phyloP scores from a whole-genome alignment of 148 eudicot species.

The Silene latifolia region DNA sequence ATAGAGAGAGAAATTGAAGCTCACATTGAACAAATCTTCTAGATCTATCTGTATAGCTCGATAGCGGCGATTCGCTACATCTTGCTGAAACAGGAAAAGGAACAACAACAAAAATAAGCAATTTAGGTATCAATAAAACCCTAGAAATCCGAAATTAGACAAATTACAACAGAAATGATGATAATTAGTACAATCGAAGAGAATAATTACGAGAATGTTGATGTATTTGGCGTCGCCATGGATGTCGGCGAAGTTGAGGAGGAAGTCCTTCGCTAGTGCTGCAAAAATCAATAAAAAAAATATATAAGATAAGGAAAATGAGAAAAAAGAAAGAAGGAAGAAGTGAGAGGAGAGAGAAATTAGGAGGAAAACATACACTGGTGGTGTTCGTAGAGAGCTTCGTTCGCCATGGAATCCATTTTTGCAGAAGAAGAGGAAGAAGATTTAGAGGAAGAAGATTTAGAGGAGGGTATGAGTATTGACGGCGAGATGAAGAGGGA shows the following conservation, averaged over 20 bases:
- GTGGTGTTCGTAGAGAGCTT: slow-evolving; percentile 58
- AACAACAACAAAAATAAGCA: background rate
- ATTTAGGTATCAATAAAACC: background rate
- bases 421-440: slow-evolving; percentile 19
- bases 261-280: slow-evolving; percentile 73
- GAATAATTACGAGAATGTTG: slow-evolving; percentile 53
- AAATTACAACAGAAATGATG: slow-evolving; percentile 13
- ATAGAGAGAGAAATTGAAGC: background rate
- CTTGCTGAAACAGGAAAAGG: slow-evolving; percentile 55
- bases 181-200: background rate
- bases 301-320: background rate
- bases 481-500: slow-evolving; percentile 17
- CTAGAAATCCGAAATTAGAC: slow-evolving; percentile 8
- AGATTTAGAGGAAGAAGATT: no score
- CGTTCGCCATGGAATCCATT: slow-evolving; percentile 44
- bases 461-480: background rate
- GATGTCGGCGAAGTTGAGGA: slow-evolving; percentile 59
- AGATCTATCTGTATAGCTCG: slow-evolving; percentile 80
- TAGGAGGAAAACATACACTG: slow-evolving; percentile 35
- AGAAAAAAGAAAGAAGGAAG: background rate
- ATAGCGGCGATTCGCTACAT: slow-evolving; percentile 78
- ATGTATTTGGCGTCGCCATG: slow-evolving; percentile 86
- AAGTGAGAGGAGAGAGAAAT: background rate
- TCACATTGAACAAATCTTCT: slow-evolving; percentile 68
- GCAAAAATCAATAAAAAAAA: slow-evolving; percentile 7